phyloP scores from a whole-genome alignment of 78 protist genomes.

The Dictyostelium brefeldianum region DNA sequence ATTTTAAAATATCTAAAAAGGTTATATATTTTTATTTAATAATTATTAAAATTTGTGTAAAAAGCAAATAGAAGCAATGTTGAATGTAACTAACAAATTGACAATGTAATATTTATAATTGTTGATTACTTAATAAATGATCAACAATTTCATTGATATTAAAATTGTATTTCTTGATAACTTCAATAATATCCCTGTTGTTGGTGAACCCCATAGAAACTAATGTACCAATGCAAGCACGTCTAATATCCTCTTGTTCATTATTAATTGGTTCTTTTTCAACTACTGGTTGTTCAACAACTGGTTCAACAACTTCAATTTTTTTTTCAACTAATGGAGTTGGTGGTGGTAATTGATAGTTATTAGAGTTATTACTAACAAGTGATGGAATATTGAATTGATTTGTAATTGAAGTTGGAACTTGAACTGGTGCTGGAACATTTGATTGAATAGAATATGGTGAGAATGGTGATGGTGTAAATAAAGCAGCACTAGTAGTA shows the following conservation, averaged over 20 bases:
- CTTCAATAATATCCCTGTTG: slow-evolving; percentile 28
- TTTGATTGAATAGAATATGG: slow-evolving; percentile 1
- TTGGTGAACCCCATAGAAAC: slow-evolving; percentile 67
- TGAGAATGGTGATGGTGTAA: slow-evolving; percentile 23
- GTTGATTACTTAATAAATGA: slow-evolving; percentile 23
- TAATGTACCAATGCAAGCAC: slow-evolving; percentile 40
- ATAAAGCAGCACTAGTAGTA: neutral
- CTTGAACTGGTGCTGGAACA: slow-evolving; percentile 43
- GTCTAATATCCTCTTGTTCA: slow-evolving; percentile 40
- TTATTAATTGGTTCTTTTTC: neutral
- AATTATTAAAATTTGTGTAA: neutral
- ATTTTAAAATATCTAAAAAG: no score
- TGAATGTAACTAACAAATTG: neutral
- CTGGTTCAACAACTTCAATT: neutral
- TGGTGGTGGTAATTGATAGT: neutral
- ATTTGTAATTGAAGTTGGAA: slow-evolving; percentile 19
- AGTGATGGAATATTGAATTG: neutral
- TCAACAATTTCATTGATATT: slow-evolving; percentile 60
- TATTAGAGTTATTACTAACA: neutral
- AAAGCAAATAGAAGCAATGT: neutral
- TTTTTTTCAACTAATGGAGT: neutral
- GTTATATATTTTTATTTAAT: neutral
- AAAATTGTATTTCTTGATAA: slow-evolving; percentile 50
- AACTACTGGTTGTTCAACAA: slow-evolving; percentile 27
- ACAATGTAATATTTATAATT: neutral